Base-by-base conservation (phyloP, 208 protist species). In the Trypanosoma platydactyli region DNA sequence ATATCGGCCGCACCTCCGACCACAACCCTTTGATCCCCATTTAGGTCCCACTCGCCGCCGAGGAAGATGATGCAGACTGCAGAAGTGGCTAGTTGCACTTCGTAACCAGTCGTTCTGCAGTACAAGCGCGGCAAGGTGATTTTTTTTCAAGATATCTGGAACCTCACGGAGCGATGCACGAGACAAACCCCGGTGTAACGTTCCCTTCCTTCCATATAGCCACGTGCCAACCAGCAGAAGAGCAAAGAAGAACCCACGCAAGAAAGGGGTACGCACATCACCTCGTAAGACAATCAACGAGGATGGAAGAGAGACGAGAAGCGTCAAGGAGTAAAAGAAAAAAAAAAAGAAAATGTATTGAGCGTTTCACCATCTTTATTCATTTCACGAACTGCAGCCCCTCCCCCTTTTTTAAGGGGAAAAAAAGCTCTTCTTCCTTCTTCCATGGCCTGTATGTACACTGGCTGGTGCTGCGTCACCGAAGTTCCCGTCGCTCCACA, bases 1-100 rank as follows among this genome's bases (percentile, higher is more conserved):
- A 79, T 35, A 89, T 83, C 33, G 75, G 84, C 58, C 84, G 77
- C 22, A 95, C 75, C 25, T 83, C 85, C 57, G 77, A 56, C 86
- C 89, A 95, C 12, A 95, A 73, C 0, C 84, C 84, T 78, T 95
- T 95, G 63, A 95, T 91, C 49, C 89, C 85, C 89, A 95, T 95
- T 4, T 12, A 15, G 25, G 22, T 58, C 24, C 62, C 9, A 0
- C 18, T 35, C 5, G 33, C 9, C 33, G 33, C 3, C 33, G 33
- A 38, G 33, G 9, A 9, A 38, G 33, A 38, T 38, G 33, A 38
- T 38, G 33, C 33, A 38, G 33, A 38, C 33, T 38, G 33, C 33
- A 38, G 5, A 3, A 38, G 33, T 9, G 9, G 33, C 33, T 11
- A 38, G 33, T 9, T 38, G 33, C 33, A 3, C 9, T 38, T 9